A percentile compares a stretch with the other conserved stretches of the same genome.
phyloP scores from a whole-genome alignment of 257 asterid species.

The Solanum piurae region DNA sequence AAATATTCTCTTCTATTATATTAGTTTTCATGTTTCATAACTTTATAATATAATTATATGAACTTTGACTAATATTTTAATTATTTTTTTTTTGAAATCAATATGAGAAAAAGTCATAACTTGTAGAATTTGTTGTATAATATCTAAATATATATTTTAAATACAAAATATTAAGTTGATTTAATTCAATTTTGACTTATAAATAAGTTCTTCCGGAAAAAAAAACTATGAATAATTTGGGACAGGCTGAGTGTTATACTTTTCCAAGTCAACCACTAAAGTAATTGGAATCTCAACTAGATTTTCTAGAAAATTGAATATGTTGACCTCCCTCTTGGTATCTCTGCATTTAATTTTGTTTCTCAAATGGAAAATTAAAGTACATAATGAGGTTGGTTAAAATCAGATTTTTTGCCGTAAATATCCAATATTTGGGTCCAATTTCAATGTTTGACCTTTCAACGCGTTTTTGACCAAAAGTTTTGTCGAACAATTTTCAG shows the following conservation, averaged over 20 bases:
- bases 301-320: neutral
- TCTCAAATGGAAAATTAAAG: neutral
- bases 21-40: neutral
- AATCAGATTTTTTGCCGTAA: neutral
- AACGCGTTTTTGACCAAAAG: neutral
- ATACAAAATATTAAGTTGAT: neutral
- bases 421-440: neutral
- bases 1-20: neutral
- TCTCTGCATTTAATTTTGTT: neutral
- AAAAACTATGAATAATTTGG: neutral
- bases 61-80: neutral
- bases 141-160: neutral
- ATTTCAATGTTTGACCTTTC: neutral
- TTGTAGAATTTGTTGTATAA: neutral
- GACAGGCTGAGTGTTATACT: neutral
- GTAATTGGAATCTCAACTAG: neutral
- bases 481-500: neutral
- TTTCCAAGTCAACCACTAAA: neutral
- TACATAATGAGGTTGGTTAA: neutral
- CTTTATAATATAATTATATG: neutral
- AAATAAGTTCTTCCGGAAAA: neutral
- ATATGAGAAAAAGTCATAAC: neutral
- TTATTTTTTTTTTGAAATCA: neutral
- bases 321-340: neutral
- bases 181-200: neutral